A percentile compares a stretch with the other conserved stretches of the same genome.
Evolutionary conservation across 305 asterid genomes (phyloP).

Genomic region (Solanum aculeatissimum): DNA sequence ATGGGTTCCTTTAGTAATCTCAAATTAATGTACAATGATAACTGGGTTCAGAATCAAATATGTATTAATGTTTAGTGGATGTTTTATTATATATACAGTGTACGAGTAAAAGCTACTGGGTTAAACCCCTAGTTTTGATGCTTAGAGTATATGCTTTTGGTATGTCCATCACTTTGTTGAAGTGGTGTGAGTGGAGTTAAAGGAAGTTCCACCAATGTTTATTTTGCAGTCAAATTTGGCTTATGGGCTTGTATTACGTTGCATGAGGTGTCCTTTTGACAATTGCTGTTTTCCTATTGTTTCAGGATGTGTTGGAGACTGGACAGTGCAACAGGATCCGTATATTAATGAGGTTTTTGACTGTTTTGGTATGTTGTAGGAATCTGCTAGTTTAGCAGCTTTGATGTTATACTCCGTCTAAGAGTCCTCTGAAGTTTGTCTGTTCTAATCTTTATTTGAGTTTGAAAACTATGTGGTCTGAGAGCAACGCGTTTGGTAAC

Average conservation of each 20-base stretch:
- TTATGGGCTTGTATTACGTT: neutral
- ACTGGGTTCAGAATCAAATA: neutral
- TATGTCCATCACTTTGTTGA: neutral
- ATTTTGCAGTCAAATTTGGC: neutral
- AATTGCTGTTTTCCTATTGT: neutral
- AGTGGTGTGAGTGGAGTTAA: neutral
- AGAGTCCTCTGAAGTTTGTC: neutral
- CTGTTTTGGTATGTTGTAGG: conserved; percentile 62
- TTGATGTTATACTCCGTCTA: neutral
- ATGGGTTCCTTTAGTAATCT: neutral
- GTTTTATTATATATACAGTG: neutral
- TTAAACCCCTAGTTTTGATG: neutral
- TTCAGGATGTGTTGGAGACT: conserved; percentile 61
- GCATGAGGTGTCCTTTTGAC: neutral
- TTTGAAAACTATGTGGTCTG: neutral
- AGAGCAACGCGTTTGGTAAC: neutral
- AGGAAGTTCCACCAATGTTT: neutral
- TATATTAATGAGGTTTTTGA: conserved; percentile 74
- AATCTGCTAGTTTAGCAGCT: neutral
- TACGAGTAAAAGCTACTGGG: neutral
- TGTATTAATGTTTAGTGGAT: neutral
- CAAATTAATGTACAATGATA: neutral
- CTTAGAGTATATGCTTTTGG: neutral
- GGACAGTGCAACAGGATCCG: conserved; percentile 74
- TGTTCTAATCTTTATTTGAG: neutral